phyloP scores from a whole-genome alignment of 1,284 basidiomycete species.

The Tilletia horrida region DNA sequence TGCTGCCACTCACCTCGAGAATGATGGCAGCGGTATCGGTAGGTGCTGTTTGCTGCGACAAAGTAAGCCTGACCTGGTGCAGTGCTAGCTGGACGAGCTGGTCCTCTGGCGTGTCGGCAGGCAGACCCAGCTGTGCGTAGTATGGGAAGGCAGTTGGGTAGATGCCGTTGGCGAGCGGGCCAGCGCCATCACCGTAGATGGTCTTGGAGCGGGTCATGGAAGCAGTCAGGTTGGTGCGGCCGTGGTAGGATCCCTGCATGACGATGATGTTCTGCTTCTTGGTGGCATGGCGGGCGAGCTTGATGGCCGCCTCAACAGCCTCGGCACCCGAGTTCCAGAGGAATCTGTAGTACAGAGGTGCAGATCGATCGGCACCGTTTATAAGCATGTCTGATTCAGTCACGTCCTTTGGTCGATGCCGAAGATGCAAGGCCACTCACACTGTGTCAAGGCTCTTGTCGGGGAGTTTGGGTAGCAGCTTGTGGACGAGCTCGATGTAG shows the following conservation, averaged over 20 bases:
- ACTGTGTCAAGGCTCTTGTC: slow-evolving; percentile 84
- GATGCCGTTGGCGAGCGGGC: slow-evolving; percentile 81
- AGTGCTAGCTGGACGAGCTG: slow-evolving; percentile 69
- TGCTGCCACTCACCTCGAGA: slow-evolving; percentile 58
- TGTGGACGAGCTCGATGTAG: slow-evolving; percentile 42
- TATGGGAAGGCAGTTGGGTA: slow-evolving; percentile 82
- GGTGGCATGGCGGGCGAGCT: slow-evolving; percentile 71
- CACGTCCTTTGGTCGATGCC: too few relatives aligned
- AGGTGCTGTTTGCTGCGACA: slow-evolving; percentile 70
- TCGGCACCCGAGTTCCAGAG: slow-evolving; percentile 87
- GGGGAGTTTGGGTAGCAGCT: slow-evolving; percentile 63
- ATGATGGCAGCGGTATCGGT: slow-evolving; percentile 85
- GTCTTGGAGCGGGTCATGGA: slow-evolving; percentile 87
- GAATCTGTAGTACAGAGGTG: slow-evolving; percentile 20
- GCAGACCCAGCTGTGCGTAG: slow-evolving; percentile 79
- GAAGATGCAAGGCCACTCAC: too few relatives aligned
- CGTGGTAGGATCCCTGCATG: slow-evolving; percentile 65
- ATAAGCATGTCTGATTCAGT: background rate
- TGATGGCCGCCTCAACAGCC: slow-evolving; percentile 77
- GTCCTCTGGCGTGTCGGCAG: slow-evolving; percentile 65
- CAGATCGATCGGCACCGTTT: background rate
- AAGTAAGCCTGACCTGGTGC: slow-evolving; percentile 77
- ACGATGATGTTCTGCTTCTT: slow-evolving; percentile 80
- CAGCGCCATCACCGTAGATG: slow-evolving; percentile 73
- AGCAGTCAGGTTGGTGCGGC: slow-evolving; percentile 67